Evolutionary conservation across 345 rosid species (phyloP).

Genomic region (Noccaea caerulescens): DNA sequence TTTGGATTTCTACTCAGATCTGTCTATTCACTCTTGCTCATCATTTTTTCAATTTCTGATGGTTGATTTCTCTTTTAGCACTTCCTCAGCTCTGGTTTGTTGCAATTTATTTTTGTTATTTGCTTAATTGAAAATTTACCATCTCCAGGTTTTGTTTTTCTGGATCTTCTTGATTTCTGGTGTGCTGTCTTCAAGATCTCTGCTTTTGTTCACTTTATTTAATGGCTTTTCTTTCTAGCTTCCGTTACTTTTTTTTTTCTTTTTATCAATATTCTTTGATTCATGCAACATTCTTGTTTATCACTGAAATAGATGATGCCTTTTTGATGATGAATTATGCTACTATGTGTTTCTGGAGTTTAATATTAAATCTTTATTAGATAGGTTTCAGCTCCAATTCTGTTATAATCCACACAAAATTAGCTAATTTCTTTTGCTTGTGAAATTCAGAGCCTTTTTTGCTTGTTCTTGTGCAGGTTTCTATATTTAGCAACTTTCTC

Average conservation of each 20-base stretch:
- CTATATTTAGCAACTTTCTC: constrained; percentile 17
- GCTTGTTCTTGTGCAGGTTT: constrained; percentile 42
- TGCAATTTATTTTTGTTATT: constrained; percentile 6
- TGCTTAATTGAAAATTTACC: constrained; percentile 9
- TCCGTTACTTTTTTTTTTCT: neutral
- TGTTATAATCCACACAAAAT: neutral
- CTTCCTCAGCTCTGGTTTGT: constrained; percentile 8
- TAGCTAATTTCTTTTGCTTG: neutral
- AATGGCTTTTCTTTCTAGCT: neutral
- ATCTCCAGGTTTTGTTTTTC: neutral
- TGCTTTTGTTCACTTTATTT: constrained; percentile 30
- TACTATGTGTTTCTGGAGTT: neutral
- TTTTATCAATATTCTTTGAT: neutral
- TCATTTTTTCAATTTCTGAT: constrained; percentile 15
- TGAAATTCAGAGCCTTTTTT: constrained; percentile 1
- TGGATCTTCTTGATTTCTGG: constrained; percentile 8
- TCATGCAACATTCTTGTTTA: neutral
- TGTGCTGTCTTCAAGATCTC: constrained; percentile 36
- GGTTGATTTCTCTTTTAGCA: neutral
- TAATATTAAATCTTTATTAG: neutral
- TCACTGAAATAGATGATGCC: neutral
- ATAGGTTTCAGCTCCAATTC: constrained; percentile 16
- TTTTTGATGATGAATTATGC: neutral
- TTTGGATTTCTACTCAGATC: constrained; percentile 31
- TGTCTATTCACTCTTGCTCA: constrained; percentile 4